Base-by-base conservation (phyloP, 2,329 filamentous ascomycete species). In the Cordyceps javanica region DNA sequence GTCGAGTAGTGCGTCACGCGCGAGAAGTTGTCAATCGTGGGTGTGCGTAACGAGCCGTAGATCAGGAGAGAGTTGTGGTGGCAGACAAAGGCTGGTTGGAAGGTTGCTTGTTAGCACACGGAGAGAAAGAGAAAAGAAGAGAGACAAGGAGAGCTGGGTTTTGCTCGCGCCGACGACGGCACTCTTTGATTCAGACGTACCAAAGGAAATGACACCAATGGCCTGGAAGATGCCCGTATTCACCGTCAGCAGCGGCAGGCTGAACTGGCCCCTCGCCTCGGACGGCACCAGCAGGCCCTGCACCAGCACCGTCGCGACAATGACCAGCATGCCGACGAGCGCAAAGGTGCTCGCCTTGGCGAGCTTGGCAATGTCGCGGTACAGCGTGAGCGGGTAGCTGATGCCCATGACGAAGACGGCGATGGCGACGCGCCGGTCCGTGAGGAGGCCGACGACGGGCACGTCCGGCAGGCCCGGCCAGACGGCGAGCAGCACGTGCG, bases 21-120 rank as follows among this genome's bases (percentile, higher is more conserved):
- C 38, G 91, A 81, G 76, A 99, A 99, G 62, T 95, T 91, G 77
- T 97, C 92, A 65, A 99, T 88, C 1, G 94, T 99, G 1, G 94
- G 94, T 53, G 89, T 97, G 65, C 89, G 87, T 61, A 99, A 82
- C 3, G 93, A 97, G 63, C 93, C 93, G 74, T 99, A 99, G 69
- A 99, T 99, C 57, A 99, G 81, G 60, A 99, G 87, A 53, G 91
- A 96, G 75, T 99, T 99, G 77, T 99, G 94, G 70, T 99, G 84
- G 71, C 84, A 87, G 62, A 87, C 84, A 62, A 87, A 87, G 51
- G 84, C 84, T 75, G 59, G 84, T 84, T 75, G 59, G 28, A 51
- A 23, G 59, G n/a, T 21, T 16, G 7, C 16, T 13, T 21, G 21
- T 42, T 42, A 41, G 36, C 34, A 38, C n/a, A 38, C 16, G 16